These are phyloP conservation scores for Entoloma clypeatum DNA, from an alignment of 1,284 basidiomycete species.

Conservation along the genomic window DNA sequence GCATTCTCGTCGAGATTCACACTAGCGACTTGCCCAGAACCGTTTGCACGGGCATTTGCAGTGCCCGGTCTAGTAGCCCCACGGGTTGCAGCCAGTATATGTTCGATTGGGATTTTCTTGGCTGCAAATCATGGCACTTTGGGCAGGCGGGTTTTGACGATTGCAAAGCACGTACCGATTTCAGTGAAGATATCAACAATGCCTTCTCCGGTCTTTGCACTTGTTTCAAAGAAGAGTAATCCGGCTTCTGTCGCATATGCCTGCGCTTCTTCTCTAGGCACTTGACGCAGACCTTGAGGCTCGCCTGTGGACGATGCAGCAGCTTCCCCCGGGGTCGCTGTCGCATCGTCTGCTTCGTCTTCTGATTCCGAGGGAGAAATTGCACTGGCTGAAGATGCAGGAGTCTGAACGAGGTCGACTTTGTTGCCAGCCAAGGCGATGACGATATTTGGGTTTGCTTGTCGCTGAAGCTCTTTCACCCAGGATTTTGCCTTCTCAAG, in stretches of 20 bases:
- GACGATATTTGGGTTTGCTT: constrained; percentile 98
- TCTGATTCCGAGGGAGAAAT: constrained; percentile 62
- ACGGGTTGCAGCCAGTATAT: constrained; percentile 79
- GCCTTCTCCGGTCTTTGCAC: constrained; percentile 96
- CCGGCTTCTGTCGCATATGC: constrained; percentile 94
- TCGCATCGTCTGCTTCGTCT: constrained; percentile 82
- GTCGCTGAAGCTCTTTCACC: constrained; percentile 99
- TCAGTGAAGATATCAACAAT: constrained; percentile 98
- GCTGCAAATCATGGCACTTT: constrained; percentile 43
- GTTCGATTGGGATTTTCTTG: constrained; percentile 95
- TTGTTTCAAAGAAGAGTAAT: constrained; percentile 96
- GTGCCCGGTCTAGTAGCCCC: constrained; percentile 60
- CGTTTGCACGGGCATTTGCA: constrained; percentile 49
- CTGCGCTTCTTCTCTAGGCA: constrained; percentile 90
- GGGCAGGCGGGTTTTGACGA: background rate
- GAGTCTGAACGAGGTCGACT: constrained; percentile 84
- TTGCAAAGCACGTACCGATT: constrained; percentile 61
- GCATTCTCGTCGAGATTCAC: constrained; percentile 76
- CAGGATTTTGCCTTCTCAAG: constrained; percentile 99
- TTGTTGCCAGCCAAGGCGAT: constrained; percentile 97
- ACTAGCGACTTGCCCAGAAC: constrained; percentile 47
- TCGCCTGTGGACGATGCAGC: constrained; percentile 47
- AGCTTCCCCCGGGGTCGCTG: constrained; percentile 76
- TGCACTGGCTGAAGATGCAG: constrained; percentile 49
- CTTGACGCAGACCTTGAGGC: constrained; percentile 77